Conservation (phyloP, 306 rosid species). For the Vigna reflexopilosa region DNA sequence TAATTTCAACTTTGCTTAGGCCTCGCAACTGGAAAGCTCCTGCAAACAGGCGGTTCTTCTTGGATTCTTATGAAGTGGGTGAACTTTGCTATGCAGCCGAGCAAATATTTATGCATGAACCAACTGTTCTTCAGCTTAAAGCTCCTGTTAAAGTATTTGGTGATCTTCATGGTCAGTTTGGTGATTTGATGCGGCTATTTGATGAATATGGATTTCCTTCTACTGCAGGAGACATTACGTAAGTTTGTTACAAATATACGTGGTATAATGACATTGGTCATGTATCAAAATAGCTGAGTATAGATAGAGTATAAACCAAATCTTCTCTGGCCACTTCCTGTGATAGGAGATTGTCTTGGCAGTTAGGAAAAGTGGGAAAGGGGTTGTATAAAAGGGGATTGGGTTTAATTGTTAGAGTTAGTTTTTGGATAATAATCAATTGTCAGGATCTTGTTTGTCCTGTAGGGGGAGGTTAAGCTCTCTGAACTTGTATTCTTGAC, state of each 20-base stretch:
- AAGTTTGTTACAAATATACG: constrained; percentile 51
- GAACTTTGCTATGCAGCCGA: constrained; percentile 99
- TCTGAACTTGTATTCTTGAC: too few relatives aligned
- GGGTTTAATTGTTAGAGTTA: too few relatives aligned
- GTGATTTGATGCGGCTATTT: constrained; percentile 98
- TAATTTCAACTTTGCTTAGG: constrained; percentile 82
- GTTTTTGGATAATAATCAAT: too few relatives aligned
- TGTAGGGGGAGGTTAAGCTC: too few relatives aligned
- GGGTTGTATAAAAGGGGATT: too few relatives aligned
- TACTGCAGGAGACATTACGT: constrained; percentile 98
- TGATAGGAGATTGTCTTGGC: background rate
- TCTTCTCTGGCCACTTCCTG: constrained; percentile 14
- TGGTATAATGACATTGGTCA: constrained; percentile 28
- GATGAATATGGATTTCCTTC: constrained; percentile 99
- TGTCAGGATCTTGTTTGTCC: too few relatives aligned
- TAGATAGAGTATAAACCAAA: constrained; percentile 16
- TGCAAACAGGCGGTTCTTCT: constrained; percentile 84
- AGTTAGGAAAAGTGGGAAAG: too few relatives aligned
- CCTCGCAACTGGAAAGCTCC: constrained; percentile 99
- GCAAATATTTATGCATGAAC: constrained; percentile 97
- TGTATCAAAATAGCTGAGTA: constrained; percentile 23
- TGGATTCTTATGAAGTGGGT: constrained; percentile 99
- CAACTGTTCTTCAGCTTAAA: constrained; percentile 95
- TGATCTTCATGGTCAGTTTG: constrained; percentile 99
- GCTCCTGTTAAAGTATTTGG: constrained; percentile 99